These are phyloP conservation scores for Ophiocordyceps camponoti-leonardi DNA, from an alignment of 2,329 filamentous ascomycete species.

Conservation along the genomic window DNA sequence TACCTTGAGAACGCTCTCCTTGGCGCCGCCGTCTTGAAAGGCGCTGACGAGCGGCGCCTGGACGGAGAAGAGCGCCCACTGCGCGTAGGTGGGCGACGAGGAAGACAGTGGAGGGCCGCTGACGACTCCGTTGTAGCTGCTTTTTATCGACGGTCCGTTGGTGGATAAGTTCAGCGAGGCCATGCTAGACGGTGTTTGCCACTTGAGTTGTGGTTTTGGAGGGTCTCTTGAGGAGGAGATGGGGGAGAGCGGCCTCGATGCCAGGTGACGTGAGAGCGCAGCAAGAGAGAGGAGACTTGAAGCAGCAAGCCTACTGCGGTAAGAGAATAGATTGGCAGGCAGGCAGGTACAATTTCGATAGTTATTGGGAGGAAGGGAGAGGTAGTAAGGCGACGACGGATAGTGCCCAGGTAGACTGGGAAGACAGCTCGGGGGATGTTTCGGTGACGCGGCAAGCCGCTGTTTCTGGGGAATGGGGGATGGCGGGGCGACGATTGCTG, in stretches of 20 bases:
- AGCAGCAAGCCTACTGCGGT: neutral
- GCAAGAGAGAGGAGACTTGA: neutral
- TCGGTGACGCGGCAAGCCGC: neutral
- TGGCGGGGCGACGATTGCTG: neutral
- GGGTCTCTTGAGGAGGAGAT: neutral
- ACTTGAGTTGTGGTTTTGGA: neutral
- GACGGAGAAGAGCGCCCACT: constrained; percentile 91
- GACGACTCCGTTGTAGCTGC: constrained; percentile 49
- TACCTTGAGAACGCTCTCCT: constrained; percentile 92
- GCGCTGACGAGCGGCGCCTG: constrained; percentile 83
- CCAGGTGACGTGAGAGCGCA: neutral
- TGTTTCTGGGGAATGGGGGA: neutral
- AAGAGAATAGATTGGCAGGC: neutral
- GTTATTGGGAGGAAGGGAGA: neutral
- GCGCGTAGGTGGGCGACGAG: constrained; percentile 64
- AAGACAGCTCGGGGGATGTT: neutral
- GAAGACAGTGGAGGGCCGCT: constrained; percentile 32
- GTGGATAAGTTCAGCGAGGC: constrained; percentile 64
- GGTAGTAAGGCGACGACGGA: neutral
- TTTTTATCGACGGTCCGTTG: constrained; percentile 71
- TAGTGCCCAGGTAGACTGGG: neutral
- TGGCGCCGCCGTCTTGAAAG: constrained; percentile 71
- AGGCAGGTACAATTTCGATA: neutral
- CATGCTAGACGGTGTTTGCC: constrained; percentile 30
- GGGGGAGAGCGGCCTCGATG: too few species aligned